Evolutionary conservation across 371 early-diverging fungal species (phyloP), one percentile per base, ranked within the genome.

Genomic region (Ordospora colligata): DNA sequence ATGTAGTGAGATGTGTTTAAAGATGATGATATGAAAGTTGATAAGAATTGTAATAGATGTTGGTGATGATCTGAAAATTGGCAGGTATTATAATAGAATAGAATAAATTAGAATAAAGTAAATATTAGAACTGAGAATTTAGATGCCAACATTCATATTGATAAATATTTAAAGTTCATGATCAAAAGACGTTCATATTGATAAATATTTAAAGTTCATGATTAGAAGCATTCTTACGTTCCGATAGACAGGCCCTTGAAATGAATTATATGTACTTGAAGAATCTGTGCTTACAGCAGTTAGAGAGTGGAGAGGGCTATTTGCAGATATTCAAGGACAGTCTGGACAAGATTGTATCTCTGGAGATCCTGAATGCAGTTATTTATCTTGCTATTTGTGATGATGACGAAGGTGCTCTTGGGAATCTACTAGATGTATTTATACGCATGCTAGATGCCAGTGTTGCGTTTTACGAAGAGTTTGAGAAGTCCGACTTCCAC

Each of bases 271-370:
- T 12, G 11, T 62, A 71, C 32, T 58, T 37, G 49, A 71, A 51
- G 42, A 71, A 71, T 45, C 46, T 71, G 9, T 71, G 58, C 37
- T 46, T 58, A 22, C 52, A 47, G 21, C 54, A 62, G 22, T 22
- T 71, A 1, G 62, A 54, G 27, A 5, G 32, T 32, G 17, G 46
- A 1, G 49, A 22, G 37, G 40, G 47, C 21, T 71, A 71, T 32
- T 44, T 44, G 19, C 45, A 71, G 27, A 58, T 71, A 19, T 63
- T 71, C 12, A 43, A 23, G 44, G 72, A 71, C 12, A 62, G 72
- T 37, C n/a, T 54, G n/a, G 9, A 22, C 6, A 19, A 25, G 8
- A 14, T 71, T 10, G 62, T 71, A 17, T 71, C 72, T 4, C 12
- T 47, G 43, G 58, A 71, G 32, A 25, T 71, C 14, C n/a, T 71